Conservation (phyloP, 257 asterid species). For the Solanum neorickii region DNA sequence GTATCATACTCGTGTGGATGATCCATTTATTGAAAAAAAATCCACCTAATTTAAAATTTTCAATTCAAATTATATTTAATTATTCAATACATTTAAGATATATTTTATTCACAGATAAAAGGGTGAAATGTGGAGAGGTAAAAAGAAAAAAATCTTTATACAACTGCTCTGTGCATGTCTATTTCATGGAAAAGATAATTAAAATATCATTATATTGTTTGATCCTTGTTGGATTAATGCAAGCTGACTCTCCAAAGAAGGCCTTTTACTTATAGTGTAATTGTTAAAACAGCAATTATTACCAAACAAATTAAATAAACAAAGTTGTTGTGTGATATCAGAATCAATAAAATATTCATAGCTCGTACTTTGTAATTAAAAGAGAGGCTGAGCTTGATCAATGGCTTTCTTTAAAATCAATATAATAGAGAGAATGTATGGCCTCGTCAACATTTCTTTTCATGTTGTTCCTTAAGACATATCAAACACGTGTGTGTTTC, state of each 20-base stretch:
- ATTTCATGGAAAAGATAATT: not conserved
- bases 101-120: not conserved
- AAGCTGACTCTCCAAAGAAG: not conserved
- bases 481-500: not conserved
- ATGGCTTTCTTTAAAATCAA: not conserved
- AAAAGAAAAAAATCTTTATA: not conserved
- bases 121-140: not conserved
- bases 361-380: not conserved
- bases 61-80: not conserved
- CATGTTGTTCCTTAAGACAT: not conserved
- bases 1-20: not conserved
- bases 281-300: not conserved
- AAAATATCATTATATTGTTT: not conserved
- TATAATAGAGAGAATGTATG: not conserved
- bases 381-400: not conserved
- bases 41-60: fast-evolving
- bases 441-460: not conserved
- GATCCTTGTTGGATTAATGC: not conserved
- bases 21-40: not conserved
- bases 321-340: not conserved
- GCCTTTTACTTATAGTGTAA: not conserved
- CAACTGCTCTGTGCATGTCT: not conserved
- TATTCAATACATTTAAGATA: too few species aligned
- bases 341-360: not conserved
- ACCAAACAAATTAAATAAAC: not conserved